Evolutionary conservation across 2,329 filamentous ascomycete genomes (phyloP).

Genomic region (Aspergillus floridensis): DNA sequence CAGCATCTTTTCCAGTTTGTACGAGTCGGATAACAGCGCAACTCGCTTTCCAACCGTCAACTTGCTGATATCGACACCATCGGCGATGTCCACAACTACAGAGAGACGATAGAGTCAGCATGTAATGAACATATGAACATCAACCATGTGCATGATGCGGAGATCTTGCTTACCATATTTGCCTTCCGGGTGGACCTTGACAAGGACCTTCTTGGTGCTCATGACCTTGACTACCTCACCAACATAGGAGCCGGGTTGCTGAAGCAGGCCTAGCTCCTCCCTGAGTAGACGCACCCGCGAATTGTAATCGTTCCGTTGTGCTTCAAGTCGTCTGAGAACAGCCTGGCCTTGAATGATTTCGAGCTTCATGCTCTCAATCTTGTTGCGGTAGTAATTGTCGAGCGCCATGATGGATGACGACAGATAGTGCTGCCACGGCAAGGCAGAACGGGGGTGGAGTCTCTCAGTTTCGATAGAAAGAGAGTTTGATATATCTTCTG

Average conservation of each 20-base stretch:
- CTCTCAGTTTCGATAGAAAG: not conserved
- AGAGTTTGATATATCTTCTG: not conserved
- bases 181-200: constrained; percentile 98
- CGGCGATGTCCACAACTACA: constrained; percentile 89
- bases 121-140: not conserved
- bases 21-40: constrained; percentile 91
- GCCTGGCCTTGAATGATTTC: constrained; percentile 99
- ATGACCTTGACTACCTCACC: constrained; percentile 99
- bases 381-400: constrained; percentile 99
- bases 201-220: constrained; percentile 98
- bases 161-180: constrained; percentile 71
- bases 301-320: constrained; percentile 99
- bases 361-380: constrained; percentile 99
- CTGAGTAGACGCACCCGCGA: constrained; percentile 90
- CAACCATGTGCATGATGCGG: not conserved
- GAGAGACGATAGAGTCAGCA: constrained; percentile 9
- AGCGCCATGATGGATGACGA: constrained; percentile 76
- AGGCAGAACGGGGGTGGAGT: not conserved
- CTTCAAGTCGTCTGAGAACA: constrained; percentile 88
- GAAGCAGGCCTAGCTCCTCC: constrained; percentile 91
- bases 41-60: constrained; percentile 97
- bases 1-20: constrained; percentile 98
- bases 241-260: constrained; percentile 97
- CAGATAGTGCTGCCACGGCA: constrained; percentile 22
- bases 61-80: constrained; percentile 90